Percentiles rank a stretch among this genome's conserved stretches.
These are phyloP conservation scores for Phytopythium helicoides DNA, from an alignment of 352 stramenopile genomes.

Conservation along the genomic window DNA sequence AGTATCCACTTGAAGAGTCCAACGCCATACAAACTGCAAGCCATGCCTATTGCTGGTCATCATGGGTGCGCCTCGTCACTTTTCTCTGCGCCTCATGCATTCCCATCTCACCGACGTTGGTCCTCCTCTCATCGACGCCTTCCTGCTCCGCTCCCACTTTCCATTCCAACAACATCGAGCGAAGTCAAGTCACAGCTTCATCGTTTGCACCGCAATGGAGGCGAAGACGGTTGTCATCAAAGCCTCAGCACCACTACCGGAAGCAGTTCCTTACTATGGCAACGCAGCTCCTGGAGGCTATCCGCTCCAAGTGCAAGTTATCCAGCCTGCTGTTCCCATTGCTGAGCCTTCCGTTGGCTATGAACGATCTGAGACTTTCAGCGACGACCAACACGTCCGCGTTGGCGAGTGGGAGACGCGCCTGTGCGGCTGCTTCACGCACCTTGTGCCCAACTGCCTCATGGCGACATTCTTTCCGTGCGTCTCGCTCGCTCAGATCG, in stretches of 20 bases:
- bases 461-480: constrained; percentile 52
- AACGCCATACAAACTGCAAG: constrained; percentile 19
- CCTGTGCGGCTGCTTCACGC: constrained; percentile 15
- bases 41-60: background rate
- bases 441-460: constrained; percentile 39
- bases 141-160: constrained; percentile 11
- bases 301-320: background rate
- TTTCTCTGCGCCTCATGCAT: constrained; percentile 3
- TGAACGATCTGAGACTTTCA: too few species aligned
- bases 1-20: constrained; percentile 8
- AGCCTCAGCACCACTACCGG: constrained; percentile 8
- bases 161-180: too few species aligned
- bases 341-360: too few species aligned
- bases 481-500: constrained; percentile 48
- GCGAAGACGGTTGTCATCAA: too few species aligned
- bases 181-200: background rate
- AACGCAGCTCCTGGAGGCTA: too few species aligned
- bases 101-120: too few species aligned
- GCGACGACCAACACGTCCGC: constrained; percentile 10
- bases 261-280: constrained; percentile 7
- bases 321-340: background rate
- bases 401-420: background rate
- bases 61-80: too few species aligned
- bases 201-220: constrained; percentile 7
- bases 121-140: too few species aligned